Evolutionary conservation across 2,329 filamentous ascomycete species (phyloP).

Genomic region (Laburnicola sp.): DNA sequence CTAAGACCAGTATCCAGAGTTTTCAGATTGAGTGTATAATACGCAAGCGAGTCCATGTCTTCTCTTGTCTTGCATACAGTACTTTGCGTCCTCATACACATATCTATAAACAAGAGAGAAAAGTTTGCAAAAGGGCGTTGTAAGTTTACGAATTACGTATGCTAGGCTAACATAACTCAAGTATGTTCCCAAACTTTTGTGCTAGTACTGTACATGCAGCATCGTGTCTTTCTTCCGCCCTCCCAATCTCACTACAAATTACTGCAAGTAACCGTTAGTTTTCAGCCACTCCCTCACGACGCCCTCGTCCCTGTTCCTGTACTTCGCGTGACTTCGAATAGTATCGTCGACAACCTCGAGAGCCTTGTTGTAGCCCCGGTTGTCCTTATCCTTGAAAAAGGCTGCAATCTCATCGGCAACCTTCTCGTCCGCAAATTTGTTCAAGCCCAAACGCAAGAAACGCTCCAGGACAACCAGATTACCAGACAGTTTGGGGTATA

Average conservation of each 20-base stretch:
- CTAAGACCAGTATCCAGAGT: no score
- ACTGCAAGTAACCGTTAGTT: constrained; percentile 58
- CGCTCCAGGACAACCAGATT: constrained; percentile 90
- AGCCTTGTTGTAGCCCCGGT: constrained; percentile 81
- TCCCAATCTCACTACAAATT: constrained; percentile 25
- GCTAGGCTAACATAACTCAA: no score
- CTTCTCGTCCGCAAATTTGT: constrained; percentile 73
- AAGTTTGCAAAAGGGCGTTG: no score
- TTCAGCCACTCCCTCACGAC: constrained; percentile 78
- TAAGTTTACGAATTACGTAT: no score
- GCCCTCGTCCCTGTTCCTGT: constrained; percentile 74
- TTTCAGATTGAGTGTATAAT: no score
- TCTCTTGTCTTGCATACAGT: no score
- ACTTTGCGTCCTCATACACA: no score
- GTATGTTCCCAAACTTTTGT: no score
- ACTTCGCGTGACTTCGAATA: constrained; percentile 79
- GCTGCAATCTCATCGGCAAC: constrained; percentile 71
- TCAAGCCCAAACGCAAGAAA: constrained; percentile 77
- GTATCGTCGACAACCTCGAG: constrained; percentile 84
- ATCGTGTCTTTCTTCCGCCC: not conserved
- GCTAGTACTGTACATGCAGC: no score
- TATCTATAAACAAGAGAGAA: no score
- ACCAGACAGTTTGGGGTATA: constrained; percentile 70
- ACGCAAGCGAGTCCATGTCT: no score
- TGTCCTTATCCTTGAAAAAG: constrained; percentile 89